These are phyloP conservation scores for Flaveria linearis DNA, from an alignment of 129 eudicot genomes.

Conservation along the genomic window DNA sequence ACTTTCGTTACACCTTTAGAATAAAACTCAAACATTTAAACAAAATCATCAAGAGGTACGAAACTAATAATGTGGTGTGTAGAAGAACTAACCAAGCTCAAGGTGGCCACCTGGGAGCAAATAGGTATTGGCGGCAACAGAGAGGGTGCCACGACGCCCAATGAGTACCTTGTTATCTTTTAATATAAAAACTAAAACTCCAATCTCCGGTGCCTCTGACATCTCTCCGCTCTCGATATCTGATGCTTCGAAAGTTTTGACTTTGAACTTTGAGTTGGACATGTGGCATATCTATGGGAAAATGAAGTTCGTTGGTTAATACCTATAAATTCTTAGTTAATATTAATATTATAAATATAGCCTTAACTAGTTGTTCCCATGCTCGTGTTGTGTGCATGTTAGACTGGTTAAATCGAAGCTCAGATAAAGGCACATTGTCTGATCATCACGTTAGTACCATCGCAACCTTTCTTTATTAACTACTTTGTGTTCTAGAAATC, in stretches of 20 bases:
- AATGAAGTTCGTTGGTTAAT: slow-evolving; percentile 2
- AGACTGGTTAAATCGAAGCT: no score
- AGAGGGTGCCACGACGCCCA: slow-evolving; percentile 67
- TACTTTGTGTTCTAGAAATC: no score
- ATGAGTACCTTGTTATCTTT: slow-evolving; percentile 55
- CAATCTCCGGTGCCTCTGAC: slow-evolving; percentile 43
- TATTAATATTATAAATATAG: background rate
- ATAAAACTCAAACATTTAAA: no score
- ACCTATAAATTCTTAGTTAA: background rate
- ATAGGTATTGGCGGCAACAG: slow-evolving; percentile 53
- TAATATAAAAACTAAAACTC: slow-evolving; percentile 62
- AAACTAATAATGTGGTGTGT: background rate
- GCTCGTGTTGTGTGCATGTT: no score
- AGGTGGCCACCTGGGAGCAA: slow-evolving; percentile 92
- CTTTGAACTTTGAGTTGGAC: background rate
- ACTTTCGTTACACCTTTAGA: no score
- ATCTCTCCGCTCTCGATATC: background rate
- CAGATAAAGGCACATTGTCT: no score
- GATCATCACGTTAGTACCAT: no score
- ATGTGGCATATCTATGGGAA: background rate
- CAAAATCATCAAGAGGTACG: no score
- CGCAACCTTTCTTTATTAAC: no score
- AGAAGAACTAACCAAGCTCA: slow-evolving; percentile 57
- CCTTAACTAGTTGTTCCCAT: background rate
- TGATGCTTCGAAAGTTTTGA: background rate